A percentile compares a stretch with the other conserved stretches of the same genome.
Conservation (phyloP, 768 basidiomycete genomes). For the Mycena pura region DNA sequence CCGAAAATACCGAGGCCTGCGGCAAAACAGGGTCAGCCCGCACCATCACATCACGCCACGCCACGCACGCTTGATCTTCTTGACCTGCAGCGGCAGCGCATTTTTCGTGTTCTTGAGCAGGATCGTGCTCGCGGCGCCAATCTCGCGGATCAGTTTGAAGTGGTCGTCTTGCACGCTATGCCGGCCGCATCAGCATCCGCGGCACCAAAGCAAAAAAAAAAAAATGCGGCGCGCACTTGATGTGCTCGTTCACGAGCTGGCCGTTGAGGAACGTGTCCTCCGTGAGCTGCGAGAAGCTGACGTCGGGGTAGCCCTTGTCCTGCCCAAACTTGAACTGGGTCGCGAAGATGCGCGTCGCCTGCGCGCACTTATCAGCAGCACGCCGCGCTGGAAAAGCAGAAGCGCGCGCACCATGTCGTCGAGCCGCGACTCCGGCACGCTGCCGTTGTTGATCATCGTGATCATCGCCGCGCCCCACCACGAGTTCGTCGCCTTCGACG, state of each 20-base stretch:
- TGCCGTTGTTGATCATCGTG: constrained; percentile 51
- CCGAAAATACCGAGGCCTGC: constrained; percentile 45
- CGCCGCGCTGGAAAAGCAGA: constrained; percentile 14
- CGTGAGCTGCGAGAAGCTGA: constrained; percentile 26
- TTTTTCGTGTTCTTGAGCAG: constrained; percentile 64
- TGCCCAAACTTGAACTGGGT: constrained; percentile 41
- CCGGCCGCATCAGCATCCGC: no score
- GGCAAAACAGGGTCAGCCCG: neutral
- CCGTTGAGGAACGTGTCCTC: constrained; percentile 19
- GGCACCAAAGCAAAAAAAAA: constrained; percentile 23
- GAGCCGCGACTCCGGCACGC: constrained; percentile 51
- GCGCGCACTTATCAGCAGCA: neutral
- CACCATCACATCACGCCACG: neutral
- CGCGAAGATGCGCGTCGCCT: constrained; percentile 58
- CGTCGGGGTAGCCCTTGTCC: constrained; percentile 21
- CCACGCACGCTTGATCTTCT: constrained; percentile 43
- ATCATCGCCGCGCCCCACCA: constrained; percentile 39
- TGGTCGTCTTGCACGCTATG: constrained; percentile 26
- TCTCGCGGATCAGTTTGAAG: constrained; percentile 58
- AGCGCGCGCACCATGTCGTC: constrained; percentile 54
- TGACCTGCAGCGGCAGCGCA: constrained; percentile 47
- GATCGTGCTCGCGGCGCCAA: constrained; percentile 68
- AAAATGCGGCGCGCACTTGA: constrained; percentile 39
- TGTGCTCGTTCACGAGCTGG: constrained; percentile 19
- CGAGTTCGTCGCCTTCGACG: constrained; percentile 24